Evolutionary conservation across 306 rosid genomes (phyloP).

Genomic region (Casuarina cunninghamiana): DNA sequence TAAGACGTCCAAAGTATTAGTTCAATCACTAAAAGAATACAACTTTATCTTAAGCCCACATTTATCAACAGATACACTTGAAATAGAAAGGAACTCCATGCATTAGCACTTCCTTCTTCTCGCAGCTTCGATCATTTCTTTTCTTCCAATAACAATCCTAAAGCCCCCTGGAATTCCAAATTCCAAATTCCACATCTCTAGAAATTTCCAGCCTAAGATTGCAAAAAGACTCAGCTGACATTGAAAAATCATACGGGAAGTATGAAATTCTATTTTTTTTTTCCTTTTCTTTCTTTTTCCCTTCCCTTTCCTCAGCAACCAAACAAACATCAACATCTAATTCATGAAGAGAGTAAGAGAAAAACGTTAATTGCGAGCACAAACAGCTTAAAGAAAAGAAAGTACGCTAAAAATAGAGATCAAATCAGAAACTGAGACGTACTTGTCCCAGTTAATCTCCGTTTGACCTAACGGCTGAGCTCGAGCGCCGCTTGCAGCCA

Average conservation of each 20-base stretch:
- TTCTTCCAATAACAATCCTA: neutral
- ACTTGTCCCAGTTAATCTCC: slow-evolving; percentile 97
- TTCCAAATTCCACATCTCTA: neutral
- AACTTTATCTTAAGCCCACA: too few species aligned
- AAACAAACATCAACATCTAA: neutral
- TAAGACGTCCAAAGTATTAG: neutral
- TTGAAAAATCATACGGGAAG: neutral
- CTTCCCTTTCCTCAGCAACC: slow-evolving; percentile 2
- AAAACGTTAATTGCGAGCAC: neutral
- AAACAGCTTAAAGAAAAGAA: neutral
- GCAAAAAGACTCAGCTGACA: neutral
- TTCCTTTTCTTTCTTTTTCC: neutral
- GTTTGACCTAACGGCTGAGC: slow-evolving; percentile 61
- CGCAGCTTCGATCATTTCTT: neutral
- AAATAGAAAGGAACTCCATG: neutral
- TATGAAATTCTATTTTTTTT: neutral
- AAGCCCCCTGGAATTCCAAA: neutral
- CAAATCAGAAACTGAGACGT: slow-evolving; percentile 9
- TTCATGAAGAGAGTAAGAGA: neutral
- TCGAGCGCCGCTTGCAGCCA: slow-evolving; percentile 51
- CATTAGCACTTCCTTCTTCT: neutral
- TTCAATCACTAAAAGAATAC: neutral
- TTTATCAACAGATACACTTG: neutral
- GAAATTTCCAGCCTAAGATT: neutral
- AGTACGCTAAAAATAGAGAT: neutral